phyloP scores from a whole-genome alignment of 1,284 basidiomycete genomes.

The Moniliophthora roreri region DNA sequence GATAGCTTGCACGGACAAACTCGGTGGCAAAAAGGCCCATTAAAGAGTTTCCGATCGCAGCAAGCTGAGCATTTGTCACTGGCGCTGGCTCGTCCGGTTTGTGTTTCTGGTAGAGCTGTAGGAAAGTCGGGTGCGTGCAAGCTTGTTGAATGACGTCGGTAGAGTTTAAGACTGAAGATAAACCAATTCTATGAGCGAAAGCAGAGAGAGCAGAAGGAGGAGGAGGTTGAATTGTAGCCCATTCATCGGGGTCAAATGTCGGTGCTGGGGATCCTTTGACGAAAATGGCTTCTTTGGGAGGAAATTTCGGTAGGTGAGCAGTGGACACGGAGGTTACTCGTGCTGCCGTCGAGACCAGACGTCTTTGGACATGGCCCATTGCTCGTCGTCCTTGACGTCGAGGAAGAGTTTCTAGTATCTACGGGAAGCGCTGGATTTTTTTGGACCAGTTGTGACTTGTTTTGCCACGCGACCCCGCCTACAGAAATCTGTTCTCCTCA shows the following conservation, averaged over 20 bases:
- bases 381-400: slow-evolving; percentile 9
- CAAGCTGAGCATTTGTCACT: slow-evolving; percentile 76
- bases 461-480: background rate
- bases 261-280: slow-evolving; percentile 29
- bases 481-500: no score
- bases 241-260: slow-evolving; percentile 60
- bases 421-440: background rate
- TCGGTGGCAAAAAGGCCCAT: slow-evolving; percentile 92
- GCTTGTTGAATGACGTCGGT: slow-evolving; percentile 63
- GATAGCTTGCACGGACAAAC: slow-evolving; percentile 80
- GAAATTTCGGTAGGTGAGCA: slow-evolving; percentile 53
- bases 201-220: slow-evolving; percentile 71
- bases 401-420: slow-evolving; percentile 1
- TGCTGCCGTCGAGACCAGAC: slow-evolving; percentile 56
- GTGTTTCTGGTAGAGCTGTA: slow-evolving; percentile 53
- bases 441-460: background rate
- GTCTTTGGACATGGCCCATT: slow-evolving; percentile 61
- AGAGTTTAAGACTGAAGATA: slow-evolving; percentile 50
- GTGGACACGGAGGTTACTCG: slow-evolving; percentile 57
- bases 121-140: slow-evolving; percentile 82
- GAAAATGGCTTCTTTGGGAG: slow-evolving; percentile 59
- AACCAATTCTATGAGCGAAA: slow-evolving; percentile 74
- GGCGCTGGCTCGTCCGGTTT: slow-evolving; percentile 53
- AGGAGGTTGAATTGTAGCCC: slow-evolving; percentile 73
- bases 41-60: slow-evolving; percentile 84